Evolutionary conservation across 495 filamentous ascomycete genomes (phyloP), one percentile per base, ranked within the genome.

Genomic region (Lineolata rhizophorae): DNA sequence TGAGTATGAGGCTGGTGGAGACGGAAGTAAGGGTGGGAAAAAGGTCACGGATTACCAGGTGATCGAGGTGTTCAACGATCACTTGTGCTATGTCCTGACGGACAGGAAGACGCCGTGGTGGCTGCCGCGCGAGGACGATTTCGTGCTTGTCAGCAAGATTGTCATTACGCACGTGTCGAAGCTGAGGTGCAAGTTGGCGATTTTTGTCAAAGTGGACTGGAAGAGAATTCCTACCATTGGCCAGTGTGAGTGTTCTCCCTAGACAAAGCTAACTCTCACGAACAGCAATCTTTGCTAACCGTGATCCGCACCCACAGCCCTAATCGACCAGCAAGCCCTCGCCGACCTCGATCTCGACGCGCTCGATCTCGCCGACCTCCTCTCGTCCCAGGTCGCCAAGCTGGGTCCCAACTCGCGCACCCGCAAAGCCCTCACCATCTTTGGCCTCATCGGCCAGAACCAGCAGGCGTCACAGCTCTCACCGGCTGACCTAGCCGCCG

Each of bases 151-250:
- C 19, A 84, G 67, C 38, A 94, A 93, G 55, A 69, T 93, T 33
- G 81, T 92, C 29, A 91, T 97, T 37, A 93, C 87, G 6, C 80
- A 93, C 47, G 62, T 83, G 33, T 68, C 79, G 11, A 94, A 93
- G 50, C 82, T 78, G 11, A 84, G 76, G 49, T 84, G 82, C 50
- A 94, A 85, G 51, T 64, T 97, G 26, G 70, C 82, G 13, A 68
- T 97, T 30, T 93, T 76, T 52, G 82, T 70, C 18, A 74, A 74
- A 40, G 73, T 91, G 13, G 78, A 79, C 34, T 97, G 87, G 87
- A 62, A 70, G 18, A 69, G 67, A 2, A 6, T n/a, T 6, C 22
- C n/a, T n/a, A 2, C 58, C 52, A 33, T 67, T 66, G 42, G 73
- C 54, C 37, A 77, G 68, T 53, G 70, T 64, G 29, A 49, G 56